phyloP scores from a whole-genome alignment of 176 grass and related monocot genomes.

The Themeda triandra region DNA sequence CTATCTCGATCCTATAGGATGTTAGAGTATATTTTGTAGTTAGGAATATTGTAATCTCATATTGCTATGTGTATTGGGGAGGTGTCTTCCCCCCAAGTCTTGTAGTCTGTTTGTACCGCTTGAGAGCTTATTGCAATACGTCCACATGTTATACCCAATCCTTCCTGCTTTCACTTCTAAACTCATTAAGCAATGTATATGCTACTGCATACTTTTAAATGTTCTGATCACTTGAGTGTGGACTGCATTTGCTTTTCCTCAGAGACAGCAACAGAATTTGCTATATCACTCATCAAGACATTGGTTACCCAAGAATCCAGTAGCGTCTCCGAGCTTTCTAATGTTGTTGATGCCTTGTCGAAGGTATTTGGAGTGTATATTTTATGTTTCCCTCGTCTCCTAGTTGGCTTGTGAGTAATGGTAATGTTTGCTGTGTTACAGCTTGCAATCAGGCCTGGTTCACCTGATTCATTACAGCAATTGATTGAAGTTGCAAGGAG shows the following conservation, averaged over 20 bases:
- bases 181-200: neutral
- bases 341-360: constrained; percentile 77
- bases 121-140: no score
- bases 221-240: constrained; percentile 16
- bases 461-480: constrained; percentile 83
- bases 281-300: constrained; percentile 84
- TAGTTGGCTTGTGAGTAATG: neutral
- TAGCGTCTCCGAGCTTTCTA: constrained; percentile 66
- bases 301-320: constrained; percentile 77
- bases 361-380: constrained; percentile 45
- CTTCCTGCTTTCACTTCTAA: neutral
- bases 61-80: no score
- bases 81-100: no score
- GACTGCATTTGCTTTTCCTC: constrained; percentile 15
- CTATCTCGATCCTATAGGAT: no score
- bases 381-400: neutral
- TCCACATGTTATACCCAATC: no score
- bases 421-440: constrained; percentile 31
- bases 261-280: constrained; percentile 83
- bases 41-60: no score
- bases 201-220: constrained; percentile 16
- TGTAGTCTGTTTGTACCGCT: no score
- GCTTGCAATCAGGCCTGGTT: constrained; percentile 81
- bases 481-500: constrained; percentile 75
- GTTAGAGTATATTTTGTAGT: no score